Conservation (phyloP, 1,284 basidiomycete genomes). For the Veloboletus limbatus region DNA sequence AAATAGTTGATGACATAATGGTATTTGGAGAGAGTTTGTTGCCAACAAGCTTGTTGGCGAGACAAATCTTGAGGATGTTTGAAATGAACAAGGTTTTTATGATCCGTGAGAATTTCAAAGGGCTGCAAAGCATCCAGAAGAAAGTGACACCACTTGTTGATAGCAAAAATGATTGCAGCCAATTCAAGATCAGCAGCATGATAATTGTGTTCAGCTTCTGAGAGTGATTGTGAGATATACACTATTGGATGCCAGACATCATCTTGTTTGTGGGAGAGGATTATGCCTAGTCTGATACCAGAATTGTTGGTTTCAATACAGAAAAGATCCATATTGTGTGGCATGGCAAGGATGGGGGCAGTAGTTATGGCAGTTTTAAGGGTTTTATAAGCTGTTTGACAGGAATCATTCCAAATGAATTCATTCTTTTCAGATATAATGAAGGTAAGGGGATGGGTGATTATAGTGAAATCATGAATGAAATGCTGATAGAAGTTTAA, state of each 20-base stretch:
- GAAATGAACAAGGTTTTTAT: too few species aligned
- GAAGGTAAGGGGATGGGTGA: constrained; percentile 30
- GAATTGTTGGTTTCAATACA: too few species aligned
- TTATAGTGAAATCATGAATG: constrained; percentile 37
- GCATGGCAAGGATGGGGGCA: too few species aligned
- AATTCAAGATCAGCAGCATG: neutral
- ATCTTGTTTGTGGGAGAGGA: neutral
- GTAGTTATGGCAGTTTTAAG: too few species aligned
- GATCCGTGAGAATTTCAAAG: too few species aligned
- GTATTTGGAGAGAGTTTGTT: neutral
- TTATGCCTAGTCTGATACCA: too few species aligned
- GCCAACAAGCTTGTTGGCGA: neutral
- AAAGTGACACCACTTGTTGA: neutral
- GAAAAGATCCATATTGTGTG: too few species aligned
- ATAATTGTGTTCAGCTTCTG: neutral
- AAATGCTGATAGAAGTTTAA: constrained; percentile 37
- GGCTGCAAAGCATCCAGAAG: neutral
- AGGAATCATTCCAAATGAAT: too few species aligned
- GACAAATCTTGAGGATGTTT: neutral
- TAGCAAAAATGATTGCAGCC: neutral
- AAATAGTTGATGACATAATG: neutral
- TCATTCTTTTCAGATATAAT: too few species aligned
- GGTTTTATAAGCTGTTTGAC: too few species aligned
- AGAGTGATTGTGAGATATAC: neutral
- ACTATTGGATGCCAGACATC: neutral